A percentile compares a stretch with the other conserved stretches of the same genome.
Conservation (phyloP, 2,329 filamentous ascomycete genomes). For the Aspergillus quadricinctus region DNA sequence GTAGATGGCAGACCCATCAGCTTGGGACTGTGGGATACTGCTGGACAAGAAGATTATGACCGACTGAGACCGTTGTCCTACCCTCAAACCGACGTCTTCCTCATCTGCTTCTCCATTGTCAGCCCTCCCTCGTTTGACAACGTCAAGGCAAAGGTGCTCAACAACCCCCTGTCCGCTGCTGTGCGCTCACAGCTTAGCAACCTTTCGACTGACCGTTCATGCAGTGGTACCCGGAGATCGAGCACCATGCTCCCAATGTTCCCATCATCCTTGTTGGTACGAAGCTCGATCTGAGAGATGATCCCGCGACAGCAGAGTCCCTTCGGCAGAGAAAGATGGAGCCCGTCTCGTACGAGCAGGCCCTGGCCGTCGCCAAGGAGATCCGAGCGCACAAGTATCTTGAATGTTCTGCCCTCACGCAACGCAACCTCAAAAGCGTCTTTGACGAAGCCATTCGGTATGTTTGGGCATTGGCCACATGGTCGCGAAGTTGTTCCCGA, state of each 20-base stretch:
- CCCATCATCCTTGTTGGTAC: constrained; percentile 96
- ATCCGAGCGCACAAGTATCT: constrained; percentile 96
- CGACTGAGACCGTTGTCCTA: constrained; percentile 91
- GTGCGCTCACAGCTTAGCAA: background rate
- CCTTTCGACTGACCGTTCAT: constrained; percentile 7
- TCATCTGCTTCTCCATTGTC: constrained; percentile 98
- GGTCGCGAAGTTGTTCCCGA: background rate
- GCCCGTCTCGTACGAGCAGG: constrained; percentile 93
- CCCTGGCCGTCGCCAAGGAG: constrained; percentile 81
- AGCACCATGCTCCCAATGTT: constrained; percentile 90
- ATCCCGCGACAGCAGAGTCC: constrained; percentile 73
- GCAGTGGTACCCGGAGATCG: constrained; percentile 96
- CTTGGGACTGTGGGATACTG: constrained; percentile 96
- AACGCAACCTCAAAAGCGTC: constrained; percentile 95
- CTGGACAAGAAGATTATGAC: constrained; percentile 98
- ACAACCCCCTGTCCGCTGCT: background rate
- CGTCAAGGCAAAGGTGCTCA: constrained; percentile 88
- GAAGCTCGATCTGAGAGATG: constrained; percentile 92
- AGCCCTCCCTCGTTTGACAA: constrained; percentile 98
- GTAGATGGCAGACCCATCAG: constrained; percentile 98
- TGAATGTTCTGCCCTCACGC: constrained; percentile 94
- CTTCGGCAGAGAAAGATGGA: constrained; percentile 92
- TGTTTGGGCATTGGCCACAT: constrained; percentile 27
- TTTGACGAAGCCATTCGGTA: constrained; percentile 98
- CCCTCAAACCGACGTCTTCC: constrained; percentile 95